Evolutionary conservation across 2,329 filamentous ascomycete genomes (phyloP).

Genomic region (Nigrograna mackinnonii): DNA sequence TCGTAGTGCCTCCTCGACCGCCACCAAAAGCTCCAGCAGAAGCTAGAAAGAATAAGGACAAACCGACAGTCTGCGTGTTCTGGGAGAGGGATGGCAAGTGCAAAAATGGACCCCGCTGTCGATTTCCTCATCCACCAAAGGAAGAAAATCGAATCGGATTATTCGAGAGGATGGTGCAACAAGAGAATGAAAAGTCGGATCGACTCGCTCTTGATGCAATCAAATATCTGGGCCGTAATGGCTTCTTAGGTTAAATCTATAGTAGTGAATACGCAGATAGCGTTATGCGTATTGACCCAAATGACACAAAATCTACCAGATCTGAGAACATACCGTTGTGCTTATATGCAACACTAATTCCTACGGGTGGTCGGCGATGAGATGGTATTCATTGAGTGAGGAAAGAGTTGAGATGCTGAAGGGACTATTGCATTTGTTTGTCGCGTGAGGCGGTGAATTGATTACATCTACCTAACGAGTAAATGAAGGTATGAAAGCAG

Average conservation of each 20-base stretch:
- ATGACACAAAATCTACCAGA: background rate
- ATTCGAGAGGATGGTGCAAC: conserved; percentile 44
- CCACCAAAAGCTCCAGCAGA: conserved; percentile 1
- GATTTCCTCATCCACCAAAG: conserved; percentile 25
- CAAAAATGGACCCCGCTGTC: conserved; percentile 26
- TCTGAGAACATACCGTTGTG: background rate
- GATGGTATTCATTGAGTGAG: background rate
- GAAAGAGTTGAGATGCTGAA: background rate
- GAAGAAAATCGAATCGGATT: conserved; percentile 23
- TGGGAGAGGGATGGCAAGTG: conserved; percentile 33
- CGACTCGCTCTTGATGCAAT: conserved; percentile 48
- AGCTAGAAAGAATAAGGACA: background rate
- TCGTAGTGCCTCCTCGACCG: conserved; percentile 13
- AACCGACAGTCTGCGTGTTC: conserved; percentile 13
- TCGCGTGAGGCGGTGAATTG: no score
- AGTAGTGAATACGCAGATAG: background rate
- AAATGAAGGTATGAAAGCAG: no score
- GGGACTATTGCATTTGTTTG: background rate
- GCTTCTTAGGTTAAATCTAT: conserved; percentile 40
- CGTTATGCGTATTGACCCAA: background rate
- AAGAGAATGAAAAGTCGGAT: conserved; percentile 48
- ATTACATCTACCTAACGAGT: no score
- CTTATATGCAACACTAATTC: background rate
- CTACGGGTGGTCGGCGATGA: background rate
- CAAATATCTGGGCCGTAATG: conserved; percentile 48